Percentiles rank a stretch among this genome's conserved stretches.
phyloP scores from a whole-genome alignment of 495 filamentous ascomycete genomes.

The Xylaria castorea region DNA sequence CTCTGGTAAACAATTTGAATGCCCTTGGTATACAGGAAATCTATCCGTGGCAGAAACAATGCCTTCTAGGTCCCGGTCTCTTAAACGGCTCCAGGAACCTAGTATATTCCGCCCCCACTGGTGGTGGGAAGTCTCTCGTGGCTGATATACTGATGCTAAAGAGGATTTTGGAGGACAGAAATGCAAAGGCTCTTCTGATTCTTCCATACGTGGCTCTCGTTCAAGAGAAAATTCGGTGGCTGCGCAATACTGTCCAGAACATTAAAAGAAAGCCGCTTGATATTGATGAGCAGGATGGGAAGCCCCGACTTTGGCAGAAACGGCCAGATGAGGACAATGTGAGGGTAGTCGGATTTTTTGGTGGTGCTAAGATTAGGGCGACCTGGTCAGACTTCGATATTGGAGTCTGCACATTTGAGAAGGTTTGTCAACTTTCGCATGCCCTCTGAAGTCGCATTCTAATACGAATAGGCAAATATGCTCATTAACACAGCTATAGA shows the following conservation, averaged over 20 bases:
- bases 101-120: constrained; percentile 85
- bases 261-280: constrained; percentile 54
- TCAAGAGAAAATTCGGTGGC: constrained; percentile 81
- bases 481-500: constrained; percentile 78
- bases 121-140: constrained; percentile 81
- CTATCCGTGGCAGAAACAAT: constrained; percentile 86
- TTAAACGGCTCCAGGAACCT: constrained; percentile 71
- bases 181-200: constrained; percentile 76
- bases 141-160: constrained; percentile 79
- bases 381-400: constrained; percentile 81
- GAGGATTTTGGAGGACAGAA: constrained; percentile 67
- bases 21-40: constrained; percentile 69
- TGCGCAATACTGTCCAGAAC: constrained; percentile 70
- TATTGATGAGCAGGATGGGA: constrained; percentile 30
- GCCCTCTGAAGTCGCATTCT: constrained; percentile 25
- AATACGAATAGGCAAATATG: constrained; percentile 66
- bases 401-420: constrained; percentile 84
- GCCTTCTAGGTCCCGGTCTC: constrained; percentile 71
- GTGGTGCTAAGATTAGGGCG: constrained; percentile 68
- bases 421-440: constrained; percentile 55
- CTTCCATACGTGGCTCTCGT: constrained; percentile 84
- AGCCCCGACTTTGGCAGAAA: constrained; percentile 45
- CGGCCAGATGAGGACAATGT: constrained; percentile 57
- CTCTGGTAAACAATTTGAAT: constrained; percentile 70
- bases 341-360: constrained; percentile 76